Evolutionary conservation across 495 filamentous ascomycete species (phyloP).

Genomic region (Xylaria castorea): DNA sequence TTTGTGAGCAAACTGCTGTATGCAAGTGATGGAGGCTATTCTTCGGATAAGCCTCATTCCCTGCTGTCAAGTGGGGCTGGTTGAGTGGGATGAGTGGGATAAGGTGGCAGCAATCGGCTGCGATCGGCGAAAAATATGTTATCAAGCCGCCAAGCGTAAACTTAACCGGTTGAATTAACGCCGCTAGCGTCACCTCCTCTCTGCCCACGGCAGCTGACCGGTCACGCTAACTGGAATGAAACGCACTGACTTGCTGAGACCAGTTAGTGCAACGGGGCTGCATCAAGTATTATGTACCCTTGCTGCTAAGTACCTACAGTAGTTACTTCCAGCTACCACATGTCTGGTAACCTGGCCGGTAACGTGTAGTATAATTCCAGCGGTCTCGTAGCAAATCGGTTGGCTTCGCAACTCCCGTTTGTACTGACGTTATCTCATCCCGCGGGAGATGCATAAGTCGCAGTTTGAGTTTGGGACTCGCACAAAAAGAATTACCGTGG

Average conservation of each 20-base stretch:
- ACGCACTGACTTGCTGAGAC: neutral
- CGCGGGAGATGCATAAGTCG: constrained; percentile 10
- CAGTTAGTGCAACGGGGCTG: neutral
- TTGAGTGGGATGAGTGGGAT: constrained; percentile 11
- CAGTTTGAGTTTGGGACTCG: constrained; percentile 1
- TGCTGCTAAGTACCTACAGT: neutral
- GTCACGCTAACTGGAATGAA: constrained; percentile 5
- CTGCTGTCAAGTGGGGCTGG: neutral
- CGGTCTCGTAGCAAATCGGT: neutral
- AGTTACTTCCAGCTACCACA: neutral
- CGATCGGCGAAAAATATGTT: neutral
- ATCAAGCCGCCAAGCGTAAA: neutral
- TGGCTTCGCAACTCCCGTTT: neutral
- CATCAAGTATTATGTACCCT: no score
- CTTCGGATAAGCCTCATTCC: constrained; percentile 5
- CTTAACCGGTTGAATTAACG: constrained; percentile 1
- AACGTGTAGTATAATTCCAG: constrained; percentile 1
- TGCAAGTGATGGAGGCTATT: constrained; percentile 20
- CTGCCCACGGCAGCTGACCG: constrained; percentile 7
- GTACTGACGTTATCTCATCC: constrained; percentile 15
- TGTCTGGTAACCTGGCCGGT: neutral
- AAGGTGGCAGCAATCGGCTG: constrained; percentile 11
- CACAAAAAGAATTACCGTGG: neutral
- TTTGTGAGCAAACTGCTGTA: neutral
- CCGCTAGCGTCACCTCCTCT: neutral